Percentiles rank a stretch among this genome's conserved stretches.
Evolutionary conservation across 2,329 filamentous ascomycete genomes (phyloP).

Genomic region (Fusarium mexicanum): DNA sequence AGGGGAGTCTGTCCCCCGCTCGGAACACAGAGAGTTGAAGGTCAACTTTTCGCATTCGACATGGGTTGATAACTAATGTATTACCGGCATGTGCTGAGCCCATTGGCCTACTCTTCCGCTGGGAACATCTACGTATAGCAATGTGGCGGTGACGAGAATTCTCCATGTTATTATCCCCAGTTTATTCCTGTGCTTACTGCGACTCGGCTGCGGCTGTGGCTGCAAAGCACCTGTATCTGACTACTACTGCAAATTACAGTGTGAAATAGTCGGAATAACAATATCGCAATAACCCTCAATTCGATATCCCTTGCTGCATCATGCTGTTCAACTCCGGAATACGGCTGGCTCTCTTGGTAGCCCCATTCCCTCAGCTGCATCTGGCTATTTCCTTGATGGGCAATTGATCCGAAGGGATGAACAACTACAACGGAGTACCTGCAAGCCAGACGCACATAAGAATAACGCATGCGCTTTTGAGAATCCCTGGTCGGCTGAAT

Average conservation of each 20-base stretch:
- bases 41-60: not conserved
- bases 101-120: slow-evolving; percentile 33
- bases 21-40: not conserved
- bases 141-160: slow-evolving; percentile 13
- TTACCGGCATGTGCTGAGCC: slow-evolving; percentile 16
- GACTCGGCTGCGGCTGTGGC: slow-evolving; percentile 17
- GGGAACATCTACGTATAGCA: not conserved
- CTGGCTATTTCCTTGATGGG: slow-evolving; percentile 3
- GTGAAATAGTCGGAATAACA: slow-evolving; percentile 6
- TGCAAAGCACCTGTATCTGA: not conserved
- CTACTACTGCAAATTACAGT: not conserved
- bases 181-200: slow-evolving; percentile 7
- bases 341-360: slow-evolving; percentile 11
- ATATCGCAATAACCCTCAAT: slow-evolving; percentile 2
- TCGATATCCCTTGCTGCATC: slow-evolving; percentile 26
- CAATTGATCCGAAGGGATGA: slow-evolving; percentile 10
- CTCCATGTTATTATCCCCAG: slow-evolving; percentile 4
- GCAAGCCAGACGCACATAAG: not conserved
- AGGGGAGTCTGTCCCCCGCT: not conserved
- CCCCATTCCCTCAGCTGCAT: slow-evolving; percentile 27
- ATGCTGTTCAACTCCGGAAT: slow-evolving; percentile 31
- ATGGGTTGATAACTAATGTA: slow-evolving; percentile 7
- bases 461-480: not conserved
- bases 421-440: not conserved
- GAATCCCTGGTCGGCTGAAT: slow-evolving; percentile 41